phyloP scores from a whole-genome alignment of 2,329 filamentous ascomycete species.

The Metarhizium rileyi region DNA sequence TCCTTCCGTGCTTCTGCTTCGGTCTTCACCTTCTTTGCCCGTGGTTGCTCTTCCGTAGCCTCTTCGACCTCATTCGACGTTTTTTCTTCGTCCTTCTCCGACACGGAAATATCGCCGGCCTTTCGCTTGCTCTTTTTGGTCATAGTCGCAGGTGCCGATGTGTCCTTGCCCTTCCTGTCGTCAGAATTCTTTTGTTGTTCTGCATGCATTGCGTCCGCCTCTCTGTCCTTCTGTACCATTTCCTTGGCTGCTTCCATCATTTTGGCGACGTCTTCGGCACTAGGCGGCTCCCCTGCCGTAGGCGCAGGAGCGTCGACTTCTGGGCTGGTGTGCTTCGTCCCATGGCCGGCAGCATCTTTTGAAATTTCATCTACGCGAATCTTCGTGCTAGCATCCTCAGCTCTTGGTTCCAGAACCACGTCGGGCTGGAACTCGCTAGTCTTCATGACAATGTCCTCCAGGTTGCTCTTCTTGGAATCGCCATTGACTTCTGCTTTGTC shows the following conservation, averaged over 20 bases:
- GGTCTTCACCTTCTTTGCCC: slow-evolving; percentile 69
- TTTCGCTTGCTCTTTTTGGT: slow-evolving; percentile 59
- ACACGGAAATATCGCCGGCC: slow-evolving; percentile 59
- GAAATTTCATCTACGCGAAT: slow-evolving; percentile 58
- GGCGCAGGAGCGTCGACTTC: slow-evolving; percentile 62
- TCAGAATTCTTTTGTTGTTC: slow-evolving; percentile 29
- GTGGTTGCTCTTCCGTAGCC: slow-evolving; percentile 31
- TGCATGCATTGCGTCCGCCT: slow-evolving; percentile 30
- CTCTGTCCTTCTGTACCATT: slow-evolving; percentile 67
- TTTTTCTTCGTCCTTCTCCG: slow-evolving; percentile 41
- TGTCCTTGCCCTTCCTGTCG: slow-evolving; percentile 27
- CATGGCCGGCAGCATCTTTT: slow-evolving; percentile 43
- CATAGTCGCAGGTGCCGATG: slow-evolving; percentile 18
- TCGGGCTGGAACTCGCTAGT: slow-evolving; percentile 40
- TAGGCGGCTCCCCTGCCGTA: slow-evolving; percentile 53
- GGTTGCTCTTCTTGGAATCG: slow-evolving; percentile 19
- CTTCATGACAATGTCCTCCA: slow-evolving; percentile 31
- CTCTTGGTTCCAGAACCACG: slow-evolving; percentile 39
- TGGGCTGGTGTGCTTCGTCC: slow-evolving; percentile 63
- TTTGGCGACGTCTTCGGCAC: slow-evolving; percentile 66
- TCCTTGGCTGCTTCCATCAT: slow-evolving; percentile 81
- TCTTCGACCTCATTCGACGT: slow-evolving; percentile 25
- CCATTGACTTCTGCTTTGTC: slow-evolving; percentile 21
- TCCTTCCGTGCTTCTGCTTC: slow-evolving; percentile 77
- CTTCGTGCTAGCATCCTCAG: slow-evolving; percentile 52